Evolutionary conservation across 2,329 filamentous ascomycete species (phyloP), one percentile per base, ranked within the genome.

Genomic region (Claviceps cyperi): DNA sequence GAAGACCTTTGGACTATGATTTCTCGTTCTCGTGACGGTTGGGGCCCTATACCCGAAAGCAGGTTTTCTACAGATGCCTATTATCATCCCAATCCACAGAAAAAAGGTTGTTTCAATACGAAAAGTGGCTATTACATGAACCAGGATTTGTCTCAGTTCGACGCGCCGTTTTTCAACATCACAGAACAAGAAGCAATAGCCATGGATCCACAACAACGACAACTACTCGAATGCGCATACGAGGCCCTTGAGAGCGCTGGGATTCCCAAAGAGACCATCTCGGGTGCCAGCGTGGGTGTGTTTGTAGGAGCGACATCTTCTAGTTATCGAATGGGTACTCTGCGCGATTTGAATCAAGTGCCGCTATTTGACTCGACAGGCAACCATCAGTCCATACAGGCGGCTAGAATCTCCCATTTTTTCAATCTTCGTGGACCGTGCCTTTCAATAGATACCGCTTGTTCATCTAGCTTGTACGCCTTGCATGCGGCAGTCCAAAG

Each of bases 401-500:
- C 74, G 0, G 78, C 77, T 54, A 65, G 75, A 43, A 64, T 78
- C 17, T 77, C 74, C 1, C 73, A 78, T 54, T 74, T 70, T 60
- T 78, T 76, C 53, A 72, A 79, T 54, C 63, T 79, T 40, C 65
- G 68, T 28, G 76, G 76, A 0, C 74, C 75, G 0, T 74, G 71
- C 48, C 69, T 76, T 50, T 72, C 73, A 0, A 64, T 72, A 3
- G 72, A 77, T 51, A 77, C 74, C 1, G 75, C 72, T 7, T 78
- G 74, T 53, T 77, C 74, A 1, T 73, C 72, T 1, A 69, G 69
- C 53, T 59, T 77, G 50, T 66, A 72, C 28, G 72, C 73, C 3
- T 58, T 77, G 19, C 73, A 78, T 51, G 59, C 67, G 44, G 75
- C 73, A 2, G 72, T 70, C 48, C 72, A 76, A 58, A 72, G 69